phyloP scores from a whole-genome alignment of 805 yeast species.

The Candida vaughaniae region DNA sequence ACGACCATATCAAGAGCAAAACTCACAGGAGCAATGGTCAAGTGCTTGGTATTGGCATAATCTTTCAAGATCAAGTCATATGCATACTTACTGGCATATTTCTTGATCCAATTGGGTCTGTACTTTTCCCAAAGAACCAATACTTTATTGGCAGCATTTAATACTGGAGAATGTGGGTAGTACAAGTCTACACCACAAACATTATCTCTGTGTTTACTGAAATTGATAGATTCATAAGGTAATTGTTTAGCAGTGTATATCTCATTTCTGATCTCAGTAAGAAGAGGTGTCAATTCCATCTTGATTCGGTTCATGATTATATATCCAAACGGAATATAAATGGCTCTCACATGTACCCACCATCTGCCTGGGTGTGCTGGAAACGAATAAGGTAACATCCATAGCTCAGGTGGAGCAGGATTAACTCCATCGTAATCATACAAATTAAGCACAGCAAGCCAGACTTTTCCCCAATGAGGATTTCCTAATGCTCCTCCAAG shows the following conservation, averaged over 20 bases:
- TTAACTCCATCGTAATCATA: slow-evolving; percentile 97
- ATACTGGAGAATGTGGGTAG: slow-evolving; percentile 79
- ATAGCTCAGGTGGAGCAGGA: slow-evolving; percentile 96
- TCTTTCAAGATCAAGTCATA: slow-evolving; percentile 73
- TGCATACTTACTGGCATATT: slow-evolving; percentile 49
- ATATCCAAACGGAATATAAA: slow-evolving; percentile 85
- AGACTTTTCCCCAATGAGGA: slow-evolving; percentile 98
- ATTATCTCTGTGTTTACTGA: slow-evolving; percentile 67
- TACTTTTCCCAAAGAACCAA: slow-evolving; percentile 66
- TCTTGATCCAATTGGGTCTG: slow-evolving; percentile 73
- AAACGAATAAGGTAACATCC: slow-evolving; percentile 76
- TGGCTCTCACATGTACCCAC: slow-evolving; percentile 99
- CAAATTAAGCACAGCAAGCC: slow-evolving; percentile 77
- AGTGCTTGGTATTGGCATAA: slow-evolving; percentile 68
- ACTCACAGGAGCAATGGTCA: slow-evolving; percentile 93
- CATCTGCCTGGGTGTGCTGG: slow-evolving; percentile 94
- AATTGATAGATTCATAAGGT: slow-evolving; percentile 67
- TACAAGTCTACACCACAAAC: slow-evolving; percentile 92
- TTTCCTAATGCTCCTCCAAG: slow-evolving; percentile 87
- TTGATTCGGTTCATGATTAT: slow-evolving; percentile 55
- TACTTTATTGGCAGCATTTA: slow-evolving; percentile 60
- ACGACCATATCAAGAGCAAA: slow-evolving; percentile 82
- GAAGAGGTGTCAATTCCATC: slow-evolving; percentile 62
- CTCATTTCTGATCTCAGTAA: slow-evolving; percentile 69
- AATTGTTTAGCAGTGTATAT: slow-evolving; percentile 53